phyloP scores from a whole-genome alignment of 2,329 filamentous ascomycete genomes.

The Exserohilum rostratum region DNA sequence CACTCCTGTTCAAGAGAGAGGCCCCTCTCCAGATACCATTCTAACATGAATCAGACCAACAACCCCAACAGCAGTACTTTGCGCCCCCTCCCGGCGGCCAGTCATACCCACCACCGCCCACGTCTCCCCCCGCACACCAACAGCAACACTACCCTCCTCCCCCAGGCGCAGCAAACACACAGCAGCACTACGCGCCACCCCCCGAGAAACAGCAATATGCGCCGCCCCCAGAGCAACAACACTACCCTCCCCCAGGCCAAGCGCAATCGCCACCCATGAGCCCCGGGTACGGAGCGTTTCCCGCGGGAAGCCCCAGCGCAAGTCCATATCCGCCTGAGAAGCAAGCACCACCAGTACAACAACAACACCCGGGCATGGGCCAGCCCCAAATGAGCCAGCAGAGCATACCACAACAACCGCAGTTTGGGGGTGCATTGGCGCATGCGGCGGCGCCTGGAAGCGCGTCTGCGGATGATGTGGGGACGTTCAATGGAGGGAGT shows the following conservation, averaged over 20 bases:
- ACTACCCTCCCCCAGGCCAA: conserved; percentile 38
- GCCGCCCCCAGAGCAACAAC: conserved; percentile 41
- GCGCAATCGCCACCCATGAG: conserved; percentile 25
- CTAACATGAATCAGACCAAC: conserved; percentile 28
- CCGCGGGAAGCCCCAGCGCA: conserved; percentile 33
- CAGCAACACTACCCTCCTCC: conserved; percentile 45
- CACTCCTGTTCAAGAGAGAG: not conserved
- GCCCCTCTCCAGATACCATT: not conserved
- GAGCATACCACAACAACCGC: conserved; percentile 38
- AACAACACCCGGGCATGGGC: conserved; percentile 29
- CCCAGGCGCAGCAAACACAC: conserved; percentile 22
- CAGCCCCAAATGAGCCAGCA: conserved; percentile 36
- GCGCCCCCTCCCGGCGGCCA: conserved; percentile 44
- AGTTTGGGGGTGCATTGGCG: conserved; percentile 30
- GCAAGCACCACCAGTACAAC: no score
- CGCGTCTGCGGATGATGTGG: conserved; percentile 76
- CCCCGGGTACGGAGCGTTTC: conserved; percentile 35
- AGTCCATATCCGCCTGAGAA: conserved; percentile 23
- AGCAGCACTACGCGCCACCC: conserved; percentile 42
- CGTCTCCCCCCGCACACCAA: conserved; percentile 37
- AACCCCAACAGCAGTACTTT: conserved; percentile 47
- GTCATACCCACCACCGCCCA: conserved; percentile 46
- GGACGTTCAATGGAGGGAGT: conserved; percentile 96
- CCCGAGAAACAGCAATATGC: conserved; percentile 39
- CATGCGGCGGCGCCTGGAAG: conserved; percentile 35